phyloP scores from a whole-genome alignment of 2,329 filamentous ascomycete genomes.

The Escovopsis sp. region DNA sequence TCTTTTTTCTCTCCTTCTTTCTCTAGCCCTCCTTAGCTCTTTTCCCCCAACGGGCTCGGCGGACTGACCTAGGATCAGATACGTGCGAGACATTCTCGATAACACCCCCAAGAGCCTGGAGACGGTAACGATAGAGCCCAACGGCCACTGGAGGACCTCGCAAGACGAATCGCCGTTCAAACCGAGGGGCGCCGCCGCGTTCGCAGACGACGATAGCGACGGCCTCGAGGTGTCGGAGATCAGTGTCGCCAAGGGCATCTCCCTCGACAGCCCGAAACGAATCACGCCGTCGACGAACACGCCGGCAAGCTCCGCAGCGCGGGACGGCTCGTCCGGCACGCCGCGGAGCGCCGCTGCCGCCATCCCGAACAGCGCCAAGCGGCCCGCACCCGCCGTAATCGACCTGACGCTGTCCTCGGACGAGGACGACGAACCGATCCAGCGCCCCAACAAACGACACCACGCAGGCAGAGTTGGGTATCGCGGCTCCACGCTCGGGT shows the following conservation, averaged over 20 bases:
- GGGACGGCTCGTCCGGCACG: conserved; percentile 20
- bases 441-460: conserved; percentile 33
- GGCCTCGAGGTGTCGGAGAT: conserved; percentile 34
- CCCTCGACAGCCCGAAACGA: conserved; percentile 22
- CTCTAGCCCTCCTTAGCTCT: too few relatives aligned
- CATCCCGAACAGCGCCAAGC: conserved; percentile 30
- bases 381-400: conserved; percentile 37
- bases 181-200: conserved; percentile 12
- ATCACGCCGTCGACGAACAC: conserved; percentile 21
- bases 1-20: neutral
- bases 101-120: conserved; percentile 57
- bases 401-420: conserved; percentile 43
- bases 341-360: conserved; percentile 19
- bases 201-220: conserved; percentile 30
- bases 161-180: conserved; percentile 16
- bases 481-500: conserved; percentile 5
- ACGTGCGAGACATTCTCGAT: conserved; percentile 73
- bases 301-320: conserved; percentile 19
- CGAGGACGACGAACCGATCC: conserved; percentile 32
- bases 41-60: too few relatives aligned
- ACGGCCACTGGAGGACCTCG: conserved; percentile 54
- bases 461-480: conserved; percentile 14
- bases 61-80: conserved; percentile 32
- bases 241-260: conserved; percentile 17
- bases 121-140: conserved; percentile 78